A percentile compares a stretch with the other conserved stretches of the same genome.
phyloP scores from a whole-genome alignment of 805 yeast genomes.

The Kregervanrija pseudodelftensis region DNA sequence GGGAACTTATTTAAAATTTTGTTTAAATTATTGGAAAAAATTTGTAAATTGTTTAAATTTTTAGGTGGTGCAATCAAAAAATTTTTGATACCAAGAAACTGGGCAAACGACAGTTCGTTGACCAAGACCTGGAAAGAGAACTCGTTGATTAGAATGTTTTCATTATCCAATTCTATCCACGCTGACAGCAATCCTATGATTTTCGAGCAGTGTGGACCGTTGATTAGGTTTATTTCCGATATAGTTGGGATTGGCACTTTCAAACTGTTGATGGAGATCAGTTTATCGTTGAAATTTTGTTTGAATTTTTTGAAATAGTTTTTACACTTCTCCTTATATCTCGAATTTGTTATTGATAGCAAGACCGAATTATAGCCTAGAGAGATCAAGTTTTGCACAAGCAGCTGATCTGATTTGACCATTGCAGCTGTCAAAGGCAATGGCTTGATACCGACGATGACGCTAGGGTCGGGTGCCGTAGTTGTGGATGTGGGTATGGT shows the following conservation, averaged over 20 bases:
- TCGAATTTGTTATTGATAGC: slow-evolving; percentile 46
- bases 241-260: slow-evolving; percentile 34
- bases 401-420: slow-evolving; percentile 23
- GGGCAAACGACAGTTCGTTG: slow-evolving; percentile 53
- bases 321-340: slow-evolving; percentile 39
- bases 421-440: slow-evolving; percentile 25
- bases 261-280: slow-evolving; percentile 15
- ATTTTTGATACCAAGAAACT: slow-evolving; percentile 48
- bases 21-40: slow-evolving; percentile 38
- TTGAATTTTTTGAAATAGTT: slow-evolving; percentile 30
- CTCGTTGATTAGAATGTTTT: slow-evolving; percentile 40
- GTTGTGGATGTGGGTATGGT: too few species aligned
- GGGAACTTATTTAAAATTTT: slow-evolving; percentile 23
- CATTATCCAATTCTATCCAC: slow-evolving; percentile 63
- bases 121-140: slow-evolving; percentile 50
- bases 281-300: neutral
- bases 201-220: slow-evolving; percentile 34
- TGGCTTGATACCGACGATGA: slow-evolving; percentile 40
- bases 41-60: slow-evolving; percentile 43
- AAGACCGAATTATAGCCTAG: slow-evolving; percentile 47
- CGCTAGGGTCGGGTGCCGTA: too few species aligned
- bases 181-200: slow-evolving; percentile 55
- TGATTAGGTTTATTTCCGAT: slow-evolving; percentile 35
- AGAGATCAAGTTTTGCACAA: slow-evolving; percentile 20
- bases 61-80: slow-evolving; percentile 61